Percentiles rank a stretch among this genome's conserved stretches.
phyloP scores from a whole-genome alignment of 495 filamentous ascomycete genomes.

The Friedmanniomyces endolithicus region DNA sequence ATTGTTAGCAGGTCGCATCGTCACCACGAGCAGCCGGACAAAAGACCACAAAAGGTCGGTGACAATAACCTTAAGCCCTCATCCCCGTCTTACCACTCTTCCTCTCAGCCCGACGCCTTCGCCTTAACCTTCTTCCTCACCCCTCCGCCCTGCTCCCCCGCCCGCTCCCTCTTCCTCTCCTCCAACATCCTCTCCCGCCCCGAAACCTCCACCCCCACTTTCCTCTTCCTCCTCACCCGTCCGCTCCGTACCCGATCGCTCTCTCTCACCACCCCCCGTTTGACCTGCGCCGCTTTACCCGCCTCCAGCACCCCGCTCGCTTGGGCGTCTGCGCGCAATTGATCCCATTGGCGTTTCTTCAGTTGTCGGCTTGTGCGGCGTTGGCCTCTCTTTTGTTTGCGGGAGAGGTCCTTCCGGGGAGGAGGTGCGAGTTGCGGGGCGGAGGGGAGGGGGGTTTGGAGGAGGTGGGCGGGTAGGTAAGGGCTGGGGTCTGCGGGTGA shows the following conservation, averaged over 20 bases:
- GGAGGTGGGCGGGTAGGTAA: slow-evolving; percentile 9
- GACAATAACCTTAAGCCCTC: too few species aligned
- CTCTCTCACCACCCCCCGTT: slow-evolving; percentile 1
- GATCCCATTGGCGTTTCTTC: slow-evolving; percentile 6
- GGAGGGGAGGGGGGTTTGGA: neutral
- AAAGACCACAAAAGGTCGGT: too few species aligned
- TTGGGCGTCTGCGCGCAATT: neutral
- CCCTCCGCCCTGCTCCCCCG: neutral
- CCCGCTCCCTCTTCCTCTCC: slow-evolving; percentile 8
- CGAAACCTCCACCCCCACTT: neutral
- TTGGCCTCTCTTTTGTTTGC: slow-evolving; percentile 3
- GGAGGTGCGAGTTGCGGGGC: neutral
- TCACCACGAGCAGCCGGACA: too few species aligned
- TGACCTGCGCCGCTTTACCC: slow-evolving; percentile 14
- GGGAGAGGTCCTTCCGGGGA: neutral
- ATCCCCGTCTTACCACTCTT: neutral
- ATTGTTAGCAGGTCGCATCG: too few species aligned
- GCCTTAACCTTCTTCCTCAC: slow-evolving; percentile 5
- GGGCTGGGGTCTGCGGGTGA: neutral
- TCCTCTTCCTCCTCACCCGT: neutral
- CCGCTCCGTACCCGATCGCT: neutral
- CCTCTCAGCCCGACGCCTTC: slow-evolving; percentile 1
- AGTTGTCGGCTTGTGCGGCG: slow-evolving; percentile 4
- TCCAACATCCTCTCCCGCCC: slow-evolving; percentile 13
- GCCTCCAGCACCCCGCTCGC: slow-evolving; percentile 14